Base-by-base conservation (phyloP, 2,329 filamentous ascomycete species). In the Akanthomyces uredinophilus region DNA sequence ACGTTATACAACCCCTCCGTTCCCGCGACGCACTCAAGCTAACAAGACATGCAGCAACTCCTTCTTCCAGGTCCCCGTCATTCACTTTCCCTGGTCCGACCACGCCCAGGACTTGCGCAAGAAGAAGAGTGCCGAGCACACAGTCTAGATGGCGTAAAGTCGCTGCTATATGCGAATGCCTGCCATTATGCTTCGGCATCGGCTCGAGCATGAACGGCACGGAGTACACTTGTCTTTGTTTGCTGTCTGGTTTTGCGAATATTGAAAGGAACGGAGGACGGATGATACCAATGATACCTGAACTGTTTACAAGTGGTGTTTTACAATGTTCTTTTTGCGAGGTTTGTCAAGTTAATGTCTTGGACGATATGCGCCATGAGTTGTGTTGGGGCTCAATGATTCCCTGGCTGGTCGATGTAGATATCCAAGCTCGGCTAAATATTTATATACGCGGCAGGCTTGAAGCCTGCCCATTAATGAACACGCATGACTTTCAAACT, bases 81-180 rank as follows among this genome's bases (percentile, higher is more conserved):
- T 90, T 70, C 92, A 96, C 82, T 96, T 97, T 83, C 94, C 93
- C 60, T 97, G 94, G 94, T 94, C 90, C 43, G 88, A 90, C 70
- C 89, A 89, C 78, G 90, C 86, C 59, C 84, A 83, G 65, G 82
- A 86, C 74, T 74, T 73, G 64, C 83, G 87, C 64, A 73, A 71
- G 64, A 69, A 70, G 65, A 80, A 88, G 80, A 77, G 75, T 60
- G 78, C 80, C 44, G 79, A 78, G 58, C 61, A 63, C 46, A 47
- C 58, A 22, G 61, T 54, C 44, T 63, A 53, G 29, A 35, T 22
- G 5, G 54, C 18, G 8, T 1, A 27, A 27, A 7, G 14, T 20
- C 4, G 37, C 20, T 39, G 20, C 5, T 7, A 35, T 50, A 46
- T 16, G 50, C 51, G n/a, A 22, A 11, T 18, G 13, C 35, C 32